These are phyloP conservation scores for Brassica incana DNA, from an alignment of 345 rosid species.

Conservation along the genomic window DNA sequence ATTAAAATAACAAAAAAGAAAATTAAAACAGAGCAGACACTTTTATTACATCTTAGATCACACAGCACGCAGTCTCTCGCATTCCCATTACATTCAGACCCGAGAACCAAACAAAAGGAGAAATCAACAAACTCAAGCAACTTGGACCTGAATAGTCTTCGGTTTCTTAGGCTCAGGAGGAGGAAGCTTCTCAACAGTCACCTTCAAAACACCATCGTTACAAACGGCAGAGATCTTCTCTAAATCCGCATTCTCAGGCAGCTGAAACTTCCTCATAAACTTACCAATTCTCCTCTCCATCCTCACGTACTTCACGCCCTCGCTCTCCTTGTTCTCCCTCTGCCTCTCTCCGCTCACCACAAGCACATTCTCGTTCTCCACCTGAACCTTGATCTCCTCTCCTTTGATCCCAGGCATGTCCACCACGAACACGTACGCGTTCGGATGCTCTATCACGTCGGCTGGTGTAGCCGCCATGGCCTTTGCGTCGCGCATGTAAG, in stretches of 20 bases:
- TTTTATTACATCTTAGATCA: not conserved
- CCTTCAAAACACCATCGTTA: constrained; percentile 73
- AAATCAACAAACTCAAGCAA: constrained; percentile 46
- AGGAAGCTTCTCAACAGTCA: constrained; percentile 70
- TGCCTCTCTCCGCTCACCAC: constrained; percentile 62
- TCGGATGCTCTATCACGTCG: constrained; percentile 61
- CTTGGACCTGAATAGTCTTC: constrained; percentile 63
- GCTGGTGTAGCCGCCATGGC: constrained; percentile 93
- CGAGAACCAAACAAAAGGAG: not conserved
- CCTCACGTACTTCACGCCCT: constrained; percentile 62
- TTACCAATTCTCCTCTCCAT: constrained; percentile 84
- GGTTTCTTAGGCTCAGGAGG: constrained; percentile 86
- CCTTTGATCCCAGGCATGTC: constrained; percentile 85
- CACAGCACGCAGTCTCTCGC: not conserved
- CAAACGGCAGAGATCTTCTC: constrained; percentile 63
- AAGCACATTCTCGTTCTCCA: constrained; percentile 74
- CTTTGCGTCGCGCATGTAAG: constrained; percentile 61
- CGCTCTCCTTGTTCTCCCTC: constrained; percentile 57
- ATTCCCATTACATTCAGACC: not conserved
- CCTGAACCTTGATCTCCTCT: constrained; percentile 68
- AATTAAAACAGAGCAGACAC: not conserved
- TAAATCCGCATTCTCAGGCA: constrained; percentile 71
- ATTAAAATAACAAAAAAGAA: not conserved
- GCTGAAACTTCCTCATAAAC: constrained; percentile 68
- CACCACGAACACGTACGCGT: constrained; percentile 57